Evolutionary conservation across 306 rosid genomes (phyloP), one percentile per base, ranked within the genome.

Genomic region (Acacia melanoxylon): DNA sequence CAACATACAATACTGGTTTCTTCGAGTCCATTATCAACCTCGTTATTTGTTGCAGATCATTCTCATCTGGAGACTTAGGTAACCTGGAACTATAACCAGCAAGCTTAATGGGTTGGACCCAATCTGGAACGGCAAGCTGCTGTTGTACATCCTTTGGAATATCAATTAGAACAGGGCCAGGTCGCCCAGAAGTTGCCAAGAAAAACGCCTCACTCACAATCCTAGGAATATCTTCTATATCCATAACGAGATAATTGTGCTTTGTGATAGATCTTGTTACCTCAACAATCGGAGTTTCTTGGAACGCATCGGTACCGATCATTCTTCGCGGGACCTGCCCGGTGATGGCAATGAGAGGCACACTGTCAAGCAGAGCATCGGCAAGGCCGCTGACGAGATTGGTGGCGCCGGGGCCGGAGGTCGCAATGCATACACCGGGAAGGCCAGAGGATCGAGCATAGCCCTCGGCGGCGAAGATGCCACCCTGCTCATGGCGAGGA

Each of bases 291-390:
- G 99, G 96, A 13, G 97, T 95, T 74, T 93, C 97, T 31, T 95
- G 99, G 66, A 95, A 95, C 0, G 98, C 99, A 77, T 93, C 98
- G 2, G 98, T 95, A 25, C 99, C 98, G 42, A 95, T 95, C 97
- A 95, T 93, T 13, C 91, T 46, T 16, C 98, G 90, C 0, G 98
- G 99, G 31, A 95, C 98, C 52, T 95, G 97, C 0, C 98, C 98
- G 15, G 99, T 93, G 19, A 95, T 91, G 46, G 99, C 98, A 6
- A 95, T 74, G 15, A 95, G 4, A 0, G 98, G 98, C 5, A 93
- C 75, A 45, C 97, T 90, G 33, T 93, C 99, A 33, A 93, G 89
- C 41, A 88, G 67, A 2, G 98, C 94, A 22, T 93, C 97, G 2
- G 97, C 98, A 2, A 94, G 94, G 8, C 98, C 98, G 27, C 93